Conservation (phyloP, 768 basidiomycete genomes). For the Phanerochaete sordida region DNA sequence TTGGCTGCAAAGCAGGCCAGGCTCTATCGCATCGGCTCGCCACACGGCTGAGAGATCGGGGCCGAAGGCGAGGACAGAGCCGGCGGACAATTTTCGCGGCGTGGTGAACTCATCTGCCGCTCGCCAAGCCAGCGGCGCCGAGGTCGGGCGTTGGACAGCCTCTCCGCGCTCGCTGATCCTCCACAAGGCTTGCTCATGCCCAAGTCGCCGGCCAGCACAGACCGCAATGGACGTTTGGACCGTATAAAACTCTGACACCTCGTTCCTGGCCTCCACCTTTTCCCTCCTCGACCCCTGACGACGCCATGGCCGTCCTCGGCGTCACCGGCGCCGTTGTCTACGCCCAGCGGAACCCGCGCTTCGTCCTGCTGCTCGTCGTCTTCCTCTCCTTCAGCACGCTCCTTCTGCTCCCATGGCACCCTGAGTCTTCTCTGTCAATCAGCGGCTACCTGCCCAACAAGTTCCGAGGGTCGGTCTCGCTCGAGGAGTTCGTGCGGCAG, state of each 20-base stretch:
- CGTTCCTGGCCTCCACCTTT: neutral
- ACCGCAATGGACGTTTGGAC: neutral
- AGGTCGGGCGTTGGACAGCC: neutral
- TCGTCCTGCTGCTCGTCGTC: constrained; percentile 1
- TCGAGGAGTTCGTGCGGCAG: constrained; percentile 8
- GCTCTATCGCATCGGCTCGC: too few species aligned
- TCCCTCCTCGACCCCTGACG: neutral
- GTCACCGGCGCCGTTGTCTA: neutral
- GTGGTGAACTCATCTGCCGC: neutral
- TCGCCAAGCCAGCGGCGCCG: neutral
- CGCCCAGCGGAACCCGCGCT: constrained; percentile 10
- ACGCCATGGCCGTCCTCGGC: neutral
- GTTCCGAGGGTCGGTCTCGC: constrained; percentile 21
- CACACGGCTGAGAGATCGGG: too few species aligned
- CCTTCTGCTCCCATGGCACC: constrained; percentile 1
- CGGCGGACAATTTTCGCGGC: neutral
- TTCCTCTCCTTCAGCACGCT: constrained; percentile 11
- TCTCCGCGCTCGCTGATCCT: neutral
- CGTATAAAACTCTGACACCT: neutral
- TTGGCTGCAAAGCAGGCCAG: too few species aligned
- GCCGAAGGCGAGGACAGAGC: too few species aligned
- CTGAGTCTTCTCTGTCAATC: neutral
- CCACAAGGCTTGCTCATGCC: too few species aligned
- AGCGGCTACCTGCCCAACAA: constrained; percentile 5
- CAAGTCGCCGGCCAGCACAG: neutral